These are phyloP conservation scores for Melanopsichium pennsylvanicum DNA, from an alignment of 1,284 basidiomycete species.

Conservation along the genomic window DNA sequence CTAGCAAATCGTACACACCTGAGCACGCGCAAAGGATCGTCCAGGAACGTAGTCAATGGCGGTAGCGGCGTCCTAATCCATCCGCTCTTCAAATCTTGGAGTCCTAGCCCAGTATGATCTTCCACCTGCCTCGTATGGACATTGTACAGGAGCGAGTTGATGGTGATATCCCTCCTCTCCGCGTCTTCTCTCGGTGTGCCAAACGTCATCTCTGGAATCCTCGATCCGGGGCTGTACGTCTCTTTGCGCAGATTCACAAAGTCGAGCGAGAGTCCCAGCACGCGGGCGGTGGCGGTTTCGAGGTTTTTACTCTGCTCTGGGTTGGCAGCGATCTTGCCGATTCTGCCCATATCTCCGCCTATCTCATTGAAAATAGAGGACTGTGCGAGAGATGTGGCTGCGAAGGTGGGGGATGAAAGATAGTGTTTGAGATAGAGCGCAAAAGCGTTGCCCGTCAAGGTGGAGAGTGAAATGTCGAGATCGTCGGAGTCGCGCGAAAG, in stretches of 20 bases:
- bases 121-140: conserved; percentile 87
- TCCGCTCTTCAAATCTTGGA: conserved; percentile 80
- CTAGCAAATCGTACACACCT: conserved; percentile 91
- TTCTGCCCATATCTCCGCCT: conserved; percentile 56
- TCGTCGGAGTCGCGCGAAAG: conserved; percentile 85
- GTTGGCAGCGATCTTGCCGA: conserved; percentile 86
- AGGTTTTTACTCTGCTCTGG: conserved; percentile 98
- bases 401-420: conserved; percentile 69
- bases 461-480: conserved; percentile 87
- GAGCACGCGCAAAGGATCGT: conserved; percentile 91
- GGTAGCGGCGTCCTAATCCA: conserved; percentile 88
- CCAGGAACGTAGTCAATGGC: conserved; percentile 85
- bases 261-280: conserved; percentile 86
- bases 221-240: conserved; percentile 80
- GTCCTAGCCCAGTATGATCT: conserved; percentile 82
- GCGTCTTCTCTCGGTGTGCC: conserved; percentile 95
- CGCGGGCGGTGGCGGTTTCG: conserved; percentile 88
- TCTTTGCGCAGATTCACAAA: conserved; percentile 95
- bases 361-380: conserved; percentile 66
- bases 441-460: conserved; percentile 88
- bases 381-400: conserved; percentile 63
- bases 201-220: conserved; percentile 86
- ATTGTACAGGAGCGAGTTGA: conserved; percentile 97
- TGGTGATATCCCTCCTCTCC: conserved; percentile 87
- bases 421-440: conserved; percentile 81